Percentiles rank a stretch among this genome's conserved stretches.
Conservation (phyloP, 83 land plant species). For the Diphasiastrum complanatum region DNA sequence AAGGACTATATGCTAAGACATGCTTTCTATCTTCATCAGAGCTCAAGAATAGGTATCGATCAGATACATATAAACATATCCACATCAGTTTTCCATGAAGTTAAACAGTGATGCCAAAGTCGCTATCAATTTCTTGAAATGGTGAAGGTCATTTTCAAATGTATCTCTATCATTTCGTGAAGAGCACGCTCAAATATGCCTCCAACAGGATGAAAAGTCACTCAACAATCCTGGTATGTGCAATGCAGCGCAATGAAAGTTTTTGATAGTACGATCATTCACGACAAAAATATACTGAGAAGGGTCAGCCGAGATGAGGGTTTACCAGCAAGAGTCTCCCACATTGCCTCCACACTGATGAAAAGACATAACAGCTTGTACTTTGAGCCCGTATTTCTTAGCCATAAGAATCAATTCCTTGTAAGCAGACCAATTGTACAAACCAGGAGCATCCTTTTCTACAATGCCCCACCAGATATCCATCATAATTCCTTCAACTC, state of each 20-base stretch:
- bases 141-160: no score
- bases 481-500: constrained; percentile 84
- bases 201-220: no score
- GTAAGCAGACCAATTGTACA: constrained; percentile 76
- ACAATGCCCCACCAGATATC: constrained; percentile 98
- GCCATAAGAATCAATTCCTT: constrained; percentile 61
- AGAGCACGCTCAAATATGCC: no score
- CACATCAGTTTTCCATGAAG: no score
- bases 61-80: no score
- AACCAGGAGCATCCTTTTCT: constrained; percentile 60
- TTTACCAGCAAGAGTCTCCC: constrained; percentile 68
- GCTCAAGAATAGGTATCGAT: no score
- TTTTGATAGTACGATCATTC: neutral
- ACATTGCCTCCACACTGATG: constrained; percentile 75
- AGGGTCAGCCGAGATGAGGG: neutral
- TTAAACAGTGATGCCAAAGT: no score
- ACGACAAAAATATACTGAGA: neutral
- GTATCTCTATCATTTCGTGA: no score
- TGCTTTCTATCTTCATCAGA: no score
- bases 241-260: neutral
- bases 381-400: constrained; percentile 58
- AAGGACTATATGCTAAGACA: no score
- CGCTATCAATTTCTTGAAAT: no score
- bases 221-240: no score
- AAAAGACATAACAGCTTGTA: constrained; percentile 85